phyloP scores from a whole-genome alignment of 2,329 filamentous ascomycete genomes.

The Colletotrichum viniferum region DNA sequence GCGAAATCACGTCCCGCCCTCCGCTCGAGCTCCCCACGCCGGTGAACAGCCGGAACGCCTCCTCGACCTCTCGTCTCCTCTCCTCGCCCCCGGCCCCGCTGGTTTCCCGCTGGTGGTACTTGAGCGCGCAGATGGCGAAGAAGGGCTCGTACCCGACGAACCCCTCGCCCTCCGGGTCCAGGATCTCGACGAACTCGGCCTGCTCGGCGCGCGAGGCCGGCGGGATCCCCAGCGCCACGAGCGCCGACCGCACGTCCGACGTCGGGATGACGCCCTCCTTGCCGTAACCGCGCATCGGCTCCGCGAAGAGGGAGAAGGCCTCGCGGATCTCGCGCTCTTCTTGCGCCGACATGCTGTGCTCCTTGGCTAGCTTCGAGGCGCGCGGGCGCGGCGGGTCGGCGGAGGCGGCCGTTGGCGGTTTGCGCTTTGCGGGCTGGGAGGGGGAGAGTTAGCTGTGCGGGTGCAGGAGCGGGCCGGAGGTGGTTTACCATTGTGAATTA shows the following conservation, averaged over 20 bases:
- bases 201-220: slow-evolving; percentile 70
- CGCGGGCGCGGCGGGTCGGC: slow-evolving; percentile 47
- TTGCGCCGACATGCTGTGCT: slow-evolving; percentile 82
- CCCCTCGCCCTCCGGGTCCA: slow-evolving; percentile 83
- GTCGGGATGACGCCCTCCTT: slow-evolving; percentile 74
- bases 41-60: slow-evolving; percentile 84
- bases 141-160: slow-evolving; percentile 82
- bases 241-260: slow-evolving; percentile 71
- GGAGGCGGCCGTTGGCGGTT: slow-evolving; percentile 36
- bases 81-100: neutral
- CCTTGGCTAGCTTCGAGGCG: slow-evolving; percentile 88
- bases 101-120: slow-evolving; percentile 69
- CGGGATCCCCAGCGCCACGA: slow-evolving; percentile 81
- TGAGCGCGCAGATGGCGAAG: slow-evolving; percentile 85
- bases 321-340: slow-evolving; percentile 92
- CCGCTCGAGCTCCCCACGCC: slow-evolving; percentile 40
- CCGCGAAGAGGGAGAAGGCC: slow-evolving; percentile 82
- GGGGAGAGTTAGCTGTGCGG: neutral
- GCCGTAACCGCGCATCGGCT: slow-evolving; percentile 62
- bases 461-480: too few species aligned
- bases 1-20: slow-evolving; percentile 65
- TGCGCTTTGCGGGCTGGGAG: slow-evolving; percentile 60
- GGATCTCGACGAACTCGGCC: slow-evolving; percentile 74
- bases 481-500: neutral
- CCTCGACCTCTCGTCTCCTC: slow-evolving; percentile 72